Base-by-base conservation (phyloP, 2,329 filamentous ascomycete genomes). In the Fusarium neocosmosporiellum region DNA sequence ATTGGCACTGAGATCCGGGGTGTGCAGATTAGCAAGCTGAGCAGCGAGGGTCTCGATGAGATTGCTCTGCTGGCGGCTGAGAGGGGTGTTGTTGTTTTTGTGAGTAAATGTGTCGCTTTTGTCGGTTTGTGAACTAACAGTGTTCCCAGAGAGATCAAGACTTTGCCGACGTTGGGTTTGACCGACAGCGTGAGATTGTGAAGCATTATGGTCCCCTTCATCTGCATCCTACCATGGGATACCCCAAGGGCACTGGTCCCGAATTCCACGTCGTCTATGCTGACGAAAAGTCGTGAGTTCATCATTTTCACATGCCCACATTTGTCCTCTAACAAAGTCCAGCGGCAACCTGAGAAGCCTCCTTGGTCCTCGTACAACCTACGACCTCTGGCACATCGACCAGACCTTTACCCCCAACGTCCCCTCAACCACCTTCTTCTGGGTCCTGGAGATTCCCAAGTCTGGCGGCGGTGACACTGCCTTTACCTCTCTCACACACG, bases 261-360 rank as follows among this genome's bases (percentile, higher is more conserved):
- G 79, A 81, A 11, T 80, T 81, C 14, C 79, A 81, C 10, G 76
- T 81, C 18, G 79, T 81, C 5, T 81, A 79, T 10, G 79, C 79
- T 1, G 79, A 80, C 24, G 78, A 80, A 27, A 78, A 77, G 31
- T 74, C 73, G 79, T 79, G 43, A 69, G 77, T 50, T 8, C 14
- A 2, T 11, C 6, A 5, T 3, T 3, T 2, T 5, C 7, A 2
- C 7, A 2, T 1, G 0, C 6, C 10, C 27, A 4, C 20, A 11
- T 36, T 5, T 2, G 18, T 57, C 14, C 1, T 7, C n/a, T 55
- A 5, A 74, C 33, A 33, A n/a, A 1, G 2, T 3, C 7, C 3
- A 77, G 73, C 0, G 79, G 77, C 2, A 80, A 78, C 22, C 18
- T 80, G 22, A 72, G 79, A 57, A 77, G 59, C 3, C 77, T 80